Evolutionary conservation across 257 asterid genomes (phyloP).

Genomic region (Solanum ossicruentum): DNA sequence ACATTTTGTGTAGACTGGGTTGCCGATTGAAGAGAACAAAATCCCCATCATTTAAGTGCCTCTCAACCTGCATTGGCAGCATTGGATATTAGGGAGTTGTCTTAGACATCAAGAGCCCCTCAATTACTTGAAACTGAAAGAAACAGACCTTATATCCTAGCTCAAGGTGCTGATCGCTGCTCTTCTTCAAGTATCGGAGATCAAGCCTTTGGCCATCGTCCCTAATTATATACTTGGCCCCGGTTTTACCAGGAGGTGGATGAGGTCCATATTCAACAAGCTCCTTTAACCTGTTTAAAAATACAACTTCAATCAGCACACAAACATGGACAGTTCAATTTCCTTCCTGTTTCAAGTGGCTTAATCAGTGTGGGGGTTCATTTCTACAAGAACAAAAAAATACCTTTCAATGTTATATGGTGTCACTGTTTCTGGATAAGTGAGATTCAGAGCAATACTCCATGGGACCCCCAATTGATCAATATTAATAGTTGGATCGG

Average conservation of each 20-base stretch:
- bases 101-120: background rate
- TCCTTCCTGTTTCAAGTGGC: background rate
- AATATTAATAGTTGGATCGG: slow-evolving; percentile 95
- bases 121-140: background rate
- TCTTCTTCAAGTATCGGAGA: slow-evolving; percentile 92
- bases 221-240: slow-evolving; percentile 94
- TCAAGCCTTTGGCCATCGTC: slow-evolving; percentile 99
- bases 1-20: slow-evolving; percentile 98
- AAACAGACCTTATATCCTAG: slow-evolving; percentile 78
- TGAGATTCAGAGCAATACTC: slow-evolving; percentile 97
- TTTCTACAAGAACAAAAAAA: background rate
- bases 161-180: slow-evolving; percentile 94
- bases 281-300: slow-evolving; percentile 72
- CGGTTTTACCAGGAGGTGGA: slow-evolving; percentile 99
- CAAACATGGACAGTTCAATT: background rate
- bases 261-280: slow-evolving; percentile 99
- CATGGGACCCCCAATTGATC: slow-evolving; percentile 98
- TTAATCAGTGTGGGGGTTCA: background rate
- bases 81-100: slow-evolving; percentile 1
- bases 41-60: slow-evolving; percentile 97
- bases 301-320: background rate
- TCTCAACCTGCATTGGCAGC: slow-evolving; percentile 69
- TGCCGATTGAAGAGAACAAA: slow-evolving; percentile 93
- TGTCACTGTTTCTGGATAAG: slow-evolving; percentile 98
- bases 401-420: slow-evolving; percentile 99